Conservation (phyloP, 1,284 basidiomycete genomes). For the Naganishia cerealis region DNA sequence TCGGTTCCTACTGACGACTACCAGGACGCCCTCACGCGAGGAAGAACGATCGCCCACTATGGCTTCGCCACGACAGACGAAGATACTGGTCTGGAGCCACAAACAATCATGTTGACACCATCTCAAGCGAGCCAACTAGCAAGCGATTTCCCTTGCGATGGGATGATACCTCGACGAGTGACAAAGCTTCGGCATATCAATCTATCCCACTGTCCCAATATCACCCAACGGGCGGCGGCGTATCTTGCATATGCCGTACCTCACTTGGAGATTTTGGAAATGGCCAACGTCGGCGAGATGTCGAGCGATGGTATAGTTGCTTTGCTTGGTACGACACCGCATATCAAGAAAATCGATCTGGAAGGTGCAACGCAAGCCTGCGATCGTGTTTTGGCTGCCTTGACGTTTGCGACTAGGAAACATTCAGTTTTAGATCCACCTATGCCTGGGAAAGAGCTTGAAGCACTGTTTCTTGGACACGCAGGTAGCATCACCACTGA, state of each 20-base stretch:
- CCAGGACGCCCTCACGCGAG: conserved; percentile 11
- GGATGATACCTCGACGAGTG: conserved; percentile 61
- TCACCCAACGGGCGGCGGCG: conserved; percentile 72
- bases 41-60: conserved; percentile 9
- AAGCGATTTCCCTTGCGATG: conserved; percentile 49
- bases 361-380: conserved; percentile 76
- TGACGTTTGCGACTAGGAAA: conserved; percentile 57
- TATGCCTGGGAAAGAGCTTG: conserved; percentile 58
- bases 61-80: background rate
- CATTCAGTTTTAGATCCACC: conserved; percentile 27
- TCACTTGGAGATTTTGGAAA: conserved; percentile 73
- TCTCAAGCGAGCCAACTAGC: conserved; percentile 19
- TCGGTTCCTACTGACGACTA: conserved; percentile 33
- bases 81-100: background rate
- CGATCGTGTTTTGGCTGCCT: conserved; percentile 66
- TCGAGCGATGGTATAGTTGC: conserved; percentile 70
- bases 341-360: conserved; percentile 74
- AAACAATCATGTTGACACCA: conserved; percentile 18
- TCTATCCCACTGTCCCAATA: conserved; percentile 69
- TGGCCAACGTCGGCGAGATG: conserved; percentile 71
- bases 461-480: conserved; percentile 71
- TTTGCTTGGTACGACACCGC: conserved; percentile 68
- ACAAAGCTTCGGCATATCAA: conserved; percentile 74
- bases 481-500: conserved; percentile 65
- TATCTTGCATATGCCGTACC: conserved; percentile 73